Evolutionary conservation across 352 stramenopile species (phyloP), one percentile per base, ranked within the genome.

Genomic region (Phytopythium delawarense): DNA sequence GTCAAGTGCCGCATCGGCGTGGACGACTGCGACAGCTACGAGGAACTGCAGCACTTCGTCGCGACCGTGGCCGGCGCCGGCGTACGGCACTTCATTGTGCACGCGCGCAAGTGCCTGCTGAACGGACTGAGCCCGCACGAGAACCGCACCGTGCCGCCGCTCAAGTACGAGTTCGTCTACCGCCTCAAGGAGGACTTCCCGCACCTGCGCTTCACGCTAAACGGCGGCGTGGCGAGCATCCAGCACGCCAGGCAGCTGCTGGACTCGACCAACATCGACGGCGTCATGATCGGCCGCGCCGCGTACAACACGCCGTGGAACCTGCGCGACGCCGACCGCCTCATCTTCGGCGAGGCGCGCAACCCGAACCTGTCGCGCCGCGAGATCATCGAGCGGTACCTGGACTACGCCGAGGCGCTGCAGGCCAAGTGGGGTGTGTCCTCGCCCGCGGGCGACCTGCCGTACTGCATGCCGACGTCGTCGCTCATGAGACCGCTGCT

Each of bases 1-100:
- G 97, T 99, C 63, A 99, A 99, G 74, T 99, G 98, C 74, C 90
- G 98, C 35, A 98, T 99, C 55, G 98, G 98, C 1, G 81, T 98
- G 6, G 96, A 99, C 67, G 75, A 98, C 64, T 84, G 96, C 56
- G 89, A 99, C 74, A 94, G 91, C 65, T 96, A 96, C 73, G 84
- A 96, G 45, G 78, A 94, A 57, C 77, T 99, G 18, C 81, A 93
- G 37, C 66, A 90, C 23, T 99, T 99, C 67, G 87, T 99, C 45
- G 70, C 84, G 50, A 95, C 80, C 6, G 94, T 99, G 2, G 84
- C 86, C 12, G 76, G 78, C 53, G 84, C 87, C 7, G 89, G 95
- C 35, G 96, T 98, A 21, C 94, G 74, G 0, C 95, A 99, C 68
- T 99, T 99, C 71, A 94, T 98, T 51, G 80, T 99, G 16, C 98